Evolutionary conservation across 352 stramenopile genomes (phyloP).

Genomic region (Pythium rhizo-oryzae): DNA sequence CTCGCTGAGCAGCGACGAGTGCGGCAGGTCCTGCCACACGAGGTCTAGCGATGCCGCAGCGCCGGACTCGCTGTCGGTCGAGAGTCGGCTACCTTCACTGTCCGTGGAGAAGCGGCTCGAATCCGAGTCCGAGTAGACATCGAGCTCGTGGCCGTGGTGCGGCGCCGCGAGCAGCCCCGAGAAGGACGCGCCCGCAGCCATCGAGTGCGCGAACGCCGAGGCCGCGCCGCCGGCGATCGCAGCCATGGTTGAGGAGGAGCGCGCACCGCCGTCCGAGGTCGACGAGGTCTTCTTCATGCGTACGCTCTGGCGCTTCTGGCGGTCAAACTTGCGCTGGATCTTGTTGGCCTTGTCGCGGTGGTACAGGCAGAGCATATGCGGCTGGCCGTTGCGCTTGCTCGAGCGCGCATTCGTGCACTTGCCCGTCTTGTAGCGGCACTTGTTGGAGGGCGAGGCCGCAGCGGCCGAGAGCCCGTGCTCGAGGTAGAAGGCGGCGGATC

Average conservation of each 20-base stretch:
- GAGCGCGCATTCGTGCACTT: conserved; percentile 85
- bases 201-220: conserved; percentile 28
- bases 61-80: conserved; percentile 52
- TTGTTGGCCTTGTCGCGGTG: conserved; percentile 90
- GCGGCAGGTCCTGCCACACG: conserved; percentile 60
- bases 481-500: conserved; percentile 14
- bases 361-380: conserved; percentile 87
- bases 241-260: not conserved
- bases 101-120: conserved; percentile 61
- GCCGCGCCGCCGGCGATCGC: conserved; percentile 5
- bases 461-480: conserved; percentile 2
- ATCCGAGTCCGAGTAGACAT: conserved; percentile 76
- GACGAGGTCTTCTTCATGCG: conserved; percentile 51
- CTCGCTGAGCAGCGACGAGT: conserved; percentile 29
- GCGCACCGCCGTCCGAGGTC: not conserved
- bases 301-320: conserved; percentile 82
- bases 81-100: conserved; percentile 47
- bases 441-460: conserved; percentile 12
- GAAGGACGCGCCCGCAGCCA: conserved; percentile 23
- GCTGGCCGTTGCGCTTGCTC: conserved; percentile 85
- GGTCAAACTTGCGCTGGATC: conserved; percentile 90
- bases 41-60: conserved; percentile 44
- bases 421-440: conserved; percentile 88
- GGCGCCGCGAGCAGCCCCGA: conserved; percentile 22
- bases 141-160: conserved; percentile 34